Evolutionary conservation across 2,329 filamentous ascomycete genomes (phyloP).

Genomic region (Trichoderma sp.): DNA sequence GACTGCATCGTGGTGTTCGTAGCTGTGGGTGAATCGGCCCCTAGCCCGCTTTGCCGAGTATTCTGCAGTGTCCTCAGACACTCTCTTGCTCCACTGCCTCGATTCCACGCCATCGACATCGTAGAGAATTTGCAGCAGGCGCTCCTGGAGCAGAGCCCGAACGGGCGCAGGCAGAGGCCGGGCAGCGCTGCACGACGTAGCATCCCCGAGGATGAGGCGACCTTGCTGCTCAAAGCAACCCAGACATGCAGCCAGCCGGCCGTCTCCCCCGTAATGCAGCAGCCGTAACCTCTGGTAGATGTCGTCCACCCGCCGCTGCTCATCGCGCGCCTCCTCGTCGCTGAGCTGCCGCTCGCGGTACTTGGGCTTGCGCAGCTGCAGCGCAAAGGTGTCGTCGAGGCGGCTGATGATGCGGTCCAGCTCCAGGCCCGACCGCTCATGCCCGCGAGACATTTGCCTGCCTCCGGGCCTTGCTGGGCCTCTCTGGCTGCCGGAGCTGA

Average conservation of each 20-base stretch:
- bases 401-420: conserved; percentile 35
- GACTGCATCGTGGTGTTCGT: conserved; percentile 11
- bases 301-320: conserved; percentile 32
- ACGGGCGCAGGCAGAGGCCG: not conserved
- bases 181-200: not conserved
- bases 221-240: conserved; percentile 32
- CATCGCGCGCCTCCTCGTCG: conserved; percentile 34
- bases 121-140: conserved; percentile 33
- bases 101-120: conserved; percentile 5
- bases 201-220: conserved; percentile 8
- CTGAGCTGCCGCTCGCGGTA: conserved; percentile 31
- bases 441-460: not conserved
- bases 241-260: conserved; percentile 32
- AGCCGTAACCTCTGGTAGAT: conserved; percentile 34
- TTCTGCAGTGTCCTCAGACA: conserved; percentile 32
- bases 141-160: conserved; percentile 35
- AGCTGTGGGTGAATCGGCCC: not conserved
- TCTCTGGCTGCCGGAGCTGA: too few relatives aligned
- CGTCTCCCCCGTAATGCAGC: conserved; percentile 33
- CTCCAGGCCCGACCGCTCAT: not conserved
- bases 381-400: conserved; percentile 36
- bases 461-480: too few relatives aligned
- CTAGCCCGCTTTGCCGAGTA: conserved; percentile 26
- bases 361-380: conserved; percentile 35
- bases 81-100: conserved; percentile 32